A percentile compares a stretch with the other conserved stretches of the same genome.
These are phyloP conservation scores for Porphyra umbilicalis DNA, from an alignment of 31 red algal species.

Conservation along the genomic window DNA sequence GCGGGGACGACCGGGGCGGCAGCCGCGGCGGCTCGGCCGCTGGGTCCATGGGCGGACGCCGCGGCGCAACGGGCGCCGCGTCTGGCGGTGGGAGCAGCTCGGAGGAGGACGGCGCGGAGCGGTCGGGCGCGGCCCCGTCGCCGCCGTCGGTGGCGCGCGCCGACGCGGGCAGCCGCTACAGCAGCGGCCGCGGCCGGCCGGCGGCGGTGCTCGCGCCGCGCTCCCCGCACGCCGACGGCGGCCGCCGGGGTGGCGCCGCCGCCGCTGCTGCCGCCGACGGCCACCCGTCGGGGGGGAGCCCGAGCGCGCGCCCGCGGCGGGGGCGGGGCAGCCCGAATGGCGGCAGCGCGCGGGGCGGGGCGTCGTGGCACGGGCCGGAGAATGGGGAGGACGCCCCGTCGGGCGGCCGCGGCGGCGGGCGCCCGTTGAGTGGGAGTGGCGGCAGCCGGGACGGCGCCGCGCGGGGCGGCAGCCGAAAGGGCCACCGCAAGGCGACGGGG, in stretches of 20 bases:
- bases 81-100: background rate
- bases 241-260: background rate
- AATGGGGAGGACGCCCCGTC: background rate
- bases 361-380: background rate
- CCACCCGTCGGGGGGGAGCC: background rate
- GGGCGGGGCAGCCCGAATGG: background rate
- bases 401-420: background rate
- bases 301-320: background rate
- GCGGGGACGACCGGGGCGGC: background rate
- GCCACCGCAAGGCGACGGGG: background rate
- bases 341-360: background rate
- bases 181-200: no score
- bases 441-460: background rate
- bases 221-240: background rate
- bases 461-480: background rate
- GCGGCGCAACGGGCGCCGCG: background rate
- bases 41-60: background rate
- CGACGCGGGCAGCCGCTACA: no score
- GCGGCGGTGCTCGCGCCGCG: no score
- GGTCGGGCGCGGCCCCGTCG: no score
- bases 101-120: background rate
- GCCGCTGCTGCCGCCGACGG: background rate
- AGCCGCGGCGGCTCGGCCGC: background rate
- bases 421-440: background rate
- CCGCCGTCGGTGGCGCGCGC: no score